Evolutionary conservation across 2,329 filamentous ascomycete genomes (phyloP), one percentile per base, ranked within the genome.

Genomic region (Epichloe festucae): DNA sequence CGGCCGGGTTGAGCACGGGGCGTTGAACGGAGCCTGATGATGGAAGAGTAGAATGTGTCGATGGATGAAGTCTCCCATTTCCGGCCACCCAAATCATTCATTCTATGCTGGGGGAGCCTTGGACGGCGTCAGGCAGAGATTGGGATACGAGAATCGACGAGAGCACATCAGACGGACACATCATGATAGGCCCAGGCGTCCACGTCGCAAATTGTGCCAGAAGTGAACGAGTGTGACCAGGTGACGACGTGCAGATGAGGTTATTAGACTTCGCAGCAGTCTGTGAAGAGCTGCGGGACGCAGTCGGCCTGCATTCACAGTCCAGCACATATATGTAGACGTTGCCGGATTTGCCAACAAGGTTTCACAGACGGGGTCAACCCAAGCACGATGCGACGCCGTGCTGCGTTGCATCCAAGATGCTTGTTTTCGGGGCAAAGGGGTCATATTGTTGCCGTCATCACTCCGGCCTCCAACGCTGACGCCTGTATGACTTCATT

Each of bases 341-440:
- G 45, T 47, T 46, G 45, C 4, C 11, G 45, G 14, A 47, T 38
- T 47, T 46, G 43, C 19, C 42, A 43, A 46, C 12, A 12, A 19
- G 31, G 42, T 34, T 46, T 19, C 15, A 44, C 35, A n/a, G 21
- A 38, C 46, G 35, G 35, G 36, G 34, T 23, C 27, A 17, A 47
- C 14, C 21, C 11, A 21, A 23, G 35, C 15, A n/a, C 34, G 17
- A 53, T 53, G 21, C 48, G 44, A 50, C 48, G 27, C 36, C 42
- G 36, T n/a, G 42, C 50, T 40, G 47, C 47, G 46, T 52, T 21
- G 38, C 23, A 31, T 31, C 7, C 27, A 0, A 44, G 14, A 36
- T 44, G 36, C 17, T 34, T 44, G 46, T 42, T 36, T 38, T 53
- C 52, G 52, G 52, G 52, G 52, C 12, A 50, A 48, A 53, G 38